These are phyloP conservation scores for Suillus ampliporus DNA, from an alignment of 768 basidiomycete genomes.

Conservation along the genomic window DNA sequence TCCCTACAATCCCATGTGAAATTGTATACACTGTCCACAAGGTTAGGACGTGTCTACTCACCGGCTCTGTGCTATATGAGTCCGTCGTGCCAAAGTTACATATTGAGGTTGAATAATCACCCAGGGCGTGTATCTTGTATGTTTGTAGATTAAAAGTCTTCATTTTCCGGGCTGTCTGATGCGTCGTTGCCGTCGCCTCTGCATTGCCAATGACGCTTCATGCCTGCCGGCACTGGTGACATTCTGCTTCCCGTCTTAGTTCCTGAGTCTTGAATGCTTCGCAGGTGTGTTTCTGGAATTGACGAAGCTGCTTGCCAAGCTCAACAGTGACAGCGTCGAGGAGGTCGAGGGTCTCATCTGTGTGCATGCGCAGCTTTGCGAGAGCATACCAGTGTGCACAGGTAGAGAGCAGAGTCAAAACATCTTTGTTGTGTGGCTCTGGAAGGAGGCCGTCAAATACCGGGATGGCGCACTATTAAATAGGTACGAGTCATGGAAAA, in stretches of 20 bases:
- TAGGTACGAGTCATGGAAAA: neutral
- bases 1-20: constrained; percentile 9
- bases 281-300: constrained; percentile 28
- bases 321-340: constrained; percentile 18
- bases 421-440: constrained; percentile 14
- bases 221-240: neutral
- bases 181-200: neutral
- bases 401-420: constrained; percentile 22
- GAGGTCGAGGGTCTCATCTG: constrained; percentile 23
- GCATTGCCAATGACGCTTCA: neutral
- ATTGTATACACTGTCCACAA: neutral
- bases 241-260: constrained; percentile 10
- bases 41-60: constrained; percentile 19
- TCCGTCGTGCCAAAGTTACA: constrained; percentile 39
- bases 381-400: constrained; percentile 23
- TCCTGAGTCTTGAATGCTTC: constrained; percentile 28
- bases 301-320: constrained; percentile 26
- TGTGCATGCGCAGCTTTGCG: constrained; percentile 39
- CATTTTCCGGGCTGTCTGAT: neutral
- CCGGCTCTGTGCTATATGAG: constrained; percentile 37
- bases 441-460: constrained; percentile 16
- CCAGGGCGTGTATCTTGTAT: constrained; percentile 40
- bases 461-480: constrained; percentile 16
- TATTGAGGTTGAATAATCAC: constrained; percentile 35
- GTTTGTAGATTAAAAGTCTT: constrained; percentile 35